phyloP scores from a whole-genome alignment of 169 alveolate genomes.

The Plasmodium vivax region DNA sequence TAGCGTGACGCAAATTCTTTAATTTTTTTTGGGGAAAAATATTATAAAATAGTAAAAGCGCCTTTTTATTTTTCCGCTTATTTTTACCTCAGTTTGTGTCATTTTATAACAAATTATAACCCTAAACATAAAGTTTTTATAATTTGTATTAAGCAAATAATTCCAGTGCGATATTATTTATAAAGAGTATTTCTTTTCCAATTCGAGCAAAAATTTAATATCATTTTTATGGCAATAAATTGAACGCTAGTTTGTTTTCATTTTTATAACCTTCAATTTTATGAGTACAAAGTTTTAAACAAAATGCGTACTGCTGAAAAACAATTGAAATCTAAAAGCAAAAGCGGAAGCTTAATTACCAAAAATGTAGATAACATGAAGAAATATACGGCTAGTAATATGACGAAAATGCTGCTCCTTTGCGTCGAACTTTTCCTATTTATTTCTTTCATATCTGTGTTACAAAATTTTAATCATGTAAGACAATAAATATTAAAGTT shows the following conservation, averaged over 20 bases:
- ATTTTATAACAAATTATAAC: not conserved
- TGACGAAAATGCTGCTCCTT: not conserved
- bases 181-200: not conserved
- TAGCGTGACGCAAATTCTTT: not conserved
- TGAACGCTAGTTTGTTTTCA: not conserved
- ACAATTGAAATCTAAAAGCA: not conserved
- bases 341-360: not conserved
- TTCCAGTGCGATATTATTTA: not conserved
- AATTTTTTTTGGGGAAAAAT: not conserved
- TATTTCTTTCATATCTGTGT: not conserved
- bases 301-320: not conserved
- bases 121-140: not conserved
- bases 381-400: not conserved
- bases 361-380: not conserved
- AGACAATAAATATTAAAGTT: not conserved
- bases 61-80: not conserved
- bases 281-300: not conserved
- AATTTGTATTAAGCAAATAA: not conserved
- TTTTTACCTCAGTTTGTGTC: not conserved
- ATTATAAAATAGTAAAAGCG: not conserved
- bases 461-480: not conserved
- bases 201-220: not conserved
- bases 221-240: not conserved
- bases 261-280: not conserved
- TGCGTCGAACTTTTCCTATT: not conserved